Percentiles rank a stretch among this genome's conserved stretches.
Evolutionary conservation across 805 yeast genomes (phyloP).

Genomic region (Metschnikowia hibisci): DNA sequence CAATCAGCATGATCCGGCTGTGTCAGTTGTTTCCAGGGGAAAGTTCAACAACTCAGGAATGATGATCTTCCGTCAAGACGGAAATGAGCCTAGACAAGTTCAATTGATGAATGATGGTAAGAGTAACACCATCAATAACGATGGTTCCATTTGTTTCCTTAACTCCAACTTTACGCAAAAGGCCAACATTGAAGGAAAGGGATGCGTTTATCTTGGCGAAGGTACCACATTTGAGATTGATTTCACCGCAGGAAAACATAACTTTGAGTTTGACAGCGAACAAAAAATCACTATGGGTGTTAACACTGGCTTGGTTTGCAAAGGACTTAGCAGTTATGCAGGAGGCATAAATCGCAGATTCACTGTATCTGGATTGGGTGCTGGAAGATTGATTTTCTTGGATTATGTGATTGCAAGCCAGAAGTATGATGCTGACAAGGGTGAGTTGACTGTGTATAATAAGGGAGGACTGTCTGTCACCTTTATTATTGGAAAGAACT

Average conservation of each 20-base stretch:
- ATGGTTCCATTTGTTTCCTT: conserved; percentile 26
- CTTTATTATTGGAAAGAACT: background rate
- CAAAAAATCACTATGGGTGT: conserved; percentile 1
- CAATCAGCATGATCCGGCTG: background rate
- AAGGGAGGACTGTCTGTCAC: background rate
- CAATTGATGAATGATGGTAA: background rate
- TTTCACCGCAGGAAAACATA: background rate
- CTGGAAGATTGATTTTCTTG: background rate
- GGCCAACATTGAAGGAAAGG: conserved; percentile 20
- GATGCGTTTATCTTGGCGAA: conserved; percentile 17
- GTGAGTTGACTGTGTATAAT: background rate
- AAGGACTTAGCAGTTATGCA: background rate
- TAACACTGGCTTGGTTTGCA: background rate
- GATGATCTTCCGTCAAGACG: background rate
- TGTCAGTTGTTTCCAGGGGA: background rate
- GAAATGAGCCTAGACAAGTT: background rate
- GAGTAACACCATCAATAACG: conserved; percentile 17
- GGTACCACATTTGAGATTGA: background rate
- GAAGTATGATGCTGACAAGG: background rate
- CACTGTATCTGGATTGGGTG: conserved; percentile 2
- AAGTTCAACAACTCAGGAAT: background rate
- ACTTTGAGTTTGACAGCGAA: background rate
- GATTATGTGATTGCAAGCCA: background rate
- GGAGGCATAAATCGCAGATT: background rate
- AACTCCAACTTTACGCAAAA: conserved; percentile 22